Base-by-base conservation (phyloP, 768 basidiomycete species). In the Rhodotorula taiwanensis region DNA sequence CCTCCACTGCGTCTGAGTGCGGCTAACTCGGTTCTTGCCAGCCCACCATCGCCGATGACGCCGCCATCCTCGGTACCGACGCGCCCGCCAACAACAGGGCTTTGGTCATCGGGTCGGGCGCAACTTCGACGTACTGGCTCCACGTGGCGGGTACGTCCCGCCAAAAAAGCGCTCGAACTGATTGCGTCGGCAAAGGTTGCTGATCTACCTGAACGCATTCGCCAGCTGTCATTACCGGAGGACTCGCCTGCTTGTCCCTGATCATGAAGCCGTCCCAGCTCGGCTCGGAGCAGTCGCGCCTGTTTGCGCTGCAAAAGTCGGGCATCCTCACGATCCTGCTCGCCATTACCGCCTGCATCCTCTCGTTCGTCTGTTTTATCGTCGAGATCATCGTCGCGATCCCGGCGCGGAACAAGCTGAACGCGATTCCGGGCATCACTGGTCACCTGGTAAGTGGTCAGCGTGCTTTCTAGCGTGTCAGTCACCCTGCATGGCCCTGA, bases 261-360 rank as follows among this genome's bases (percentile, higher is more conserved):
- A 10, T 63, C 50, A 14, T 62, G 36, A 60, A 64, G 6, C 68
- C 68, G 18, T 27, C 48, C 18, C 62, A 60, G 50, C 58, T 70
- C 43, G 68, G 68, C 43, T 47, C 57, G 13, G 55, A 56, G n/a
- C 28, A 44, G 16, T 62, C 60, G 2, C 36, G 49, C 15, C 54
- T 70, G 16, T 66, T 58, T 51, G 60, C 54, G 6, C 52, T 70
- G 45, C 68, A 70, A 45, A 70, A 70, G 30, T 60, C 57, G 11
- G 68, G 68, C 39, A 55, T 70, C 56, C 21, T 66, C 23, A 62
- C 64, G 4, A 66, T 70, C 58, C 41, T 60, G 18, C 52, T 70
- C 50, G 64, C 54, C 4, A 34, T 66, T 27, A 15, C 25, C 18
- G 18, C 60, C 0, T 62, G 51, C 27, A 30, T 63, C 20, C 31